Base-by-base conservation (phyloP, 2,329 filamentous ascomycete species). In the Phaeoacremonium minimum region DNA sequence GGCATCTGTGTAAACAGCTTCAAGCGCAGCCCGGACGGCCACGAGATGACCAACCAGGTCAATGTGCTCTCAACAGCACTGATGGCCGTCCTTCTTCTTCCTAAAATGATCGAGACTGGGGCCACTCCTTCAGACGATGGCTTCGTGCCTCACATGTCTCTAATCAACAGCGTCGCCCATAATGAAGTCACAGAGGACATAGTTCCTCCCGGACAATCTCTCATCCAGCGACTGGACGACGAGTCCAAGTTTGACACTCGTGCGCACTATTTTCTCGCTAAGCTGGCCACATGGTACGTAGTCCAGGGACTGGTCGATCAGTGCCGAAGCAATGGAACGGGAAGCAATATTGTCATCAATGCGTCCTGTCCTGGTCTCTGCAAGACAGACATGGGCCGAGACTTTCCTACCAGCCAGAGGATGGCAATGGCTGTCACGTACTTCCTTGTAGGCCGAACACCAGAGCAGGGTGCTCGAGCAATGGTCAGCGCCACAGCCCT, bases 21-120 rank as follows among this genome's bases (percentile, higher is more conserved):
- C 42, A 44, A 40, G 4, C 38, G 48, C 2, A 61, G 61, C 1
- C 33, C 52, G 2, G 64, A 67, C 11, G 70, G 67, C 4, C 73
- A 65, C 57, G 72, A 76, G 41, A 55, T 63, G 32, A 67, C 63
- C 1, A 41, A 80, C 5, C 75, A 80, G 51, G 69, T 80, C 44
- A 80, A 81, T 46, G 63, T 69, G 1, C 53, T 82, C 1, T 77
- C 75, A 3, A 80, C 73, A 1, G 62, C 67, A 6, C 57, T 80
- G 1, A 55, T 82, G 11, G 71, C 63, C 1, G 38, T 78, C 4
- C 50, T 77, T 1, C 59, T 82, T 16, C 56, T 75, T 2, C 69
- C 69, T 0, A 66, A 67, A 35, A 48, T 75, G 11, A 51, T 55
- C 16, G 50, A 46, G 6, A 61, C 61, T 18, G 57, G 31, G 18